Percentiles rank a stretch among this genome's conserved stretches.
Evolutionary conservation across 257 asterid genomes (phyloP).

Genomic region (Salvia miltiorrhiza): DNA sequence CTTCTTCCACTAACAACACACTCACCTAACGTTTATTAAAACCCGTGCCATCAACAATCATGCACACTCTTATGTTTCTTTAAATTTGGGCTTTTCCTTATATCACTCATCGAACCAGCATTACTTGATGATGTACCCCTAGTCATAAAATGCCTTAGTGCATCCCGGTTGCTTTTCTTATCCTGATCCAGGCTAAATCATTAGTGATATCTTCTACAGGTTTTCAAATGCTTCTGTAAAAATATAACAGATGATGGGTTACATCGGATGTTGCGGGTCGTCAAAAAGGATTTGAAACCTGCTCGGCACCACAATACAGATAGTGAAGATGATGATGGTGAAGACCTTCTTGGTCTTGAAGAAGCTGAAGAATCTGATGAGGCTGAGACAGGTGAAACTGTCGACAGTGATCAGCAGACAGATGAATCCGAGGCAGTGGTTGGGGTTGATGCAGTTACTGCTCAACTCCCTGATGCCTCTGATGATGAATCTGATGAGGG

Average conservation of each 20-base stretch:
- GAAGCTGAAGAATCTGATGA: constrained; percentile 85
- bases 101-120: too few relatives aligned
- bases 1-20: too few relatives aligned
- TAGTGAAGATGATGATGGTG: constrained; percentile 62
- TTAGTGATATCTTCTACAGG: constrained; percentile 38
- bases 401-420: constrained; percentile 63
- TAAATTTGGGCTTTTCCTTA: too few relatives aligned
- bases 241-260: constrained; percentile 79
- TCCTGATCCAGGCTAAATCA: too few relatives aligned
- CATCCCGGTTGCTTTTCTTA: too few relatives aligned
- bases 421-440: constrained; percentile 77
- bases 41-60: too few relatives aligned
- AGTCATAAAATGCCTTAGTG: too few relatives aligned
- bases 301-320: constrained; percentile 71
- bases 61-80: too few relatives aligned
- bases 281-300: constrained; percentile 87
- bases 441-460: constrained; percentile 36
- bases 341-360: constrained; percentile 78
- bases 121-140: too few relatives aligned
- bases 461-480: constrained; percentile 60
- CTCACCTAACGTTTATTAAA: too few relatives aligned
- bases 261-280: constrained; percentile 77
- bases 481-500: constrained; percentile 90
- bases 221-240: constrained; percentile 69
- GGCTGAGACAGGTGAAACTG: constrained; percentile 81